phyloP scores from a whole-genome alignment of 1,284 basidiomycete genomes.

The Trichosporon inkin region DNA sequence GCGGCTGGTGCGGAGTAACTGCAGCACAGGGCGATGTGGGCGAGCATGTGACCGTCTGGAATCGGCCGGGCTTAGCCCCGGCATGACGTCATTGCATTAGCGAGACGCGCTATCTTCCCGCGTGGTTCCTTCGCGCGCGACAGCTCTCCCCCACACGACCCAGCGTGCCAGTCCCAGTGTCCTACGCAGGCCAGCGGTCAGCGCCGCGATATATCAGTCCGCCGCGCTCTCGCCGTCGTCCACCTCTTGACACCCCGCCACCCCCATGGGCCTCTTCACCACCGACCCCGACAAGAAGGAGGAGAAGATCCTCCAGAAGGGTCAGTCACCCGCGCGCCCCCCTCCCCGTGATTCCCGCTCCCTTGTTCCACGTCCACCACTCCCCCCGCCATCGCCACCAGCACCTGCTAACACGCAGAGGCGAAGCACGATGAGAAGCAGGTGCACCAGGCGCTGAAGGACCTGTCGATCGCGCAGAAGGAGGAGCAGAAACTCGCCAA shows the following conservation, averaged over 20 bases:
- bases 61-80: too few species aligned
- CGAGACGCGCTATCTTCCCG: too few species aligned
- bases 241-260: constrained; percentile 9
- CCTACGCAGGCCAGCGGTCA: too few species aligned
- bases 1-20: too few species aligned
- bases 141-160: too few species aligned
- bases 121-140: too few species aligned
- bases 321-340: constrained; percentile 24
- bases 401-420: constrained; percentile 7
- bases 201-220: too few species aligned
- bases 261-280: constrained; percentile 45
- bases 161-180: too few species aligned
- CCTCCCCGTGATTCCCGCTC: background rate
- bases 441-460: constrained; percentile 36
- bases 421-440: constrained; percentile 26
- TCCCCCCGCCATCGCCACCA: background rate
- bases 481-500: constrained; percentile 24
- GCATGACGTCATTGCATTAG: too few species aligned
- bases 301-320: constrained; percentile 41
- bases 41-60: too few species aligned
- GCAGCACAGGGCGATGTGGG: too few species aligned
- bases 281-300: constrained; percentile 40
- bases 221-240: background rate
- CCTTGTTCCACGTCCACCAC: background rate
- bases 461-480: constrained; percentile 35